phyloP scores from a whole-genome alignment of 2,329 filamentous ascomycete species.

The Venturia pyrina region DNA sequence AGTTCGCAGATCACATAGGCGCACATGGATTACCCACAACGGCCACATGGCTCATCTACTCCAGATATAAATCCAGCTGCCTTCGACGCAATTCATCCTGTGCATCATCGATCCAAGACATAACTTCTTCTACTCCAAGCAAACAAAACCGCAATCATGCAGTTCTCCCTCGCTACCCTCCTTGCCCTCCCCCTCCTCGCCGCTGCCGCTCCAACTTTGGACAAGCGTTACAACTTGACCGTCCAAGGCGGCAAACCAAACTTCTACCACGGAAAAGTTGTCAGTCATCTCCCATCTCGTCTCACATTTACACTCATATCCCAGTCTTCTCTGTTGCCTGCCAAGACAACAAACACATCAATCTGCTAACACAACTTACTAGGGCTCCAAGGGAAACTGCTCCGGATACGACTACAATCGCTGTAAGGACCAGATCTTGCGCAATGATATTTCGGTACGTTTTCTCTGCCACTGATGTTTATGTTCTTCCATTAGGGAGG shows the following conservation, averaged over 20 bases:
- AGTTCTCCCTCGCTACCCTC: background rate
- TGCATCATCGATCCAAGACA: background rate
- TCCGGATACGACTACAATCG: background rate
- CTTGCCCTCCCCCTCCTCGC: background rate
- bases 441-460: background rate
- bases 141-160: background rate
- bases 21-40: background rate
- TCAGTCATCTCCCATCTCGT: background rate
- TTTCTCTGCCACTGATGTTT: background rate
- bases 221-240: background rate
- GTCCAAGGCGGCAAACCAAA: background rate
- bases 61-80: background rate
- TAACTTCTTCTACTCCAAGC: background rate
- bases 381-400: background rate
- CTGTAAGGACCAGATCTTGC: background rate
- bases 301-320: background rate
- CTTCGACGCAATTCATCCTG: background rate
- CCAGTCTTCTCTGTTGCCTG: too few species aligned
- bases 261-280: background rate
- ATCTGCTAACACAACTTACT: background rate
- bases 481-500: background rate
- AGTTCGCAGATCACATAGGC: background rate
- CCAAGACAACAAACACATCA: too few species aligned
- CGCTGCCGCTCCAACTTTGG: background rate
- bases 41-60: background rate